Conservation (phyloP, 306 rosid genomes). For the Casuarina equisetifolia region DNA sequence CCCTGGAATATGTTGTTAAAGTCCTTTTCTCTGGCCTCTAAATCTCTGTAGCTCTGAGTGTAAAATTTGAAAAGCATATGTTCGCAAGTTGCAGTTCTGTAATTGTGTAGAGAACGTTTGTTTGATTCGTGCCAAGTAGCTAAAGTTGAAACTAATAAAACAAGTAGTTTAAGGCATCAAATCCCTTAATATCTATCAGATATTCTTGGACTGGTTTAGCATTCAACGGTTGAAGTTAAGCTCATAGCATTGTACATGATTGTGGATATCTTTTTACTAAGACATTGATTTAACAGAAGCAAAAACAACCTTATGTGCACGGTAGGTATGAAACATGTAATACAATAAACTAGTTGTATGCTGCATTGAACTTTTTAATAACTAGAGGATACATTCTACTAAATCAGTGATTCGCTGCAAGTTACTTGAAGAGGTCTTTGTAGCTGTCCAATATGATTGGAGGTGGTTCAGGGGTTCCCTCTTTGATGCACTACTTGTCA, state of each 20-base stretch:
- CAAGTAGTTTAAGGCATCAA: slow-evolving; percentile 6
- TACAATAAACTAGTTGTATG: background rate
- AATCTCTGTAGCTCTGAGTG: slow-evolving; percentile 52
- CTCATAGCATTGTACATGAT: background rate
- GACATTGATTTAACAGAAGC: background rate
- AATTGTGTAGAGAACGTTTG: slow-evolving; percentile 48
- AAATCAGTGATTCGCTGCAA: background rate
- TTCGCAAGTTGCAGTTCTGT: slow-evolving; percentile 51
- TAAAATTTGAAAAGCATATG: slow-evolving; percentile 40
- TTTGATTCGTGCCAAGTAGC: slow-evolving; percentile 22
- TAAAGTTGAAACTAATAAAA: slow-evolving; percentile 8
- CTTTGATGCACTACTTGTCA: background rate
- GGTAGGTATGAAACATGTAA: background rate
- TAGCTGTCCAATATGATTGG: background rate
- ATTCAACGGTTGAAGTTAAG: background rate
- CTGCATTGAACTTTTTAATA: background rate
- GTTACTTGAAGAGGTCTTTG: background rate
- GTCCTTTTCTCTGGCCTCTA: slow-evolving; percentile 49
- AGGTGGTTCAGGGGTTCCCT: background rate
- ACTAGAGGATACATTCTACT: background rate
- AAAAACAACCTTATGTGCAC: background rate
- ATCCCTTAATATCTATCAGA: background rate
- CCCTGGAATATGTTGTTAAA: slow-evolving; percentile 43
- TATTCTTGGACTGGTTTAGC: background rate
- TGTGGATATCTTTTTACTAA: background rate